A percentile compares a stretch with the other conserved stretches of the same genome.
phyloP scores from a whole-genome alignment of 345 rosid genomes.

The Turnera subulata region DNA sequence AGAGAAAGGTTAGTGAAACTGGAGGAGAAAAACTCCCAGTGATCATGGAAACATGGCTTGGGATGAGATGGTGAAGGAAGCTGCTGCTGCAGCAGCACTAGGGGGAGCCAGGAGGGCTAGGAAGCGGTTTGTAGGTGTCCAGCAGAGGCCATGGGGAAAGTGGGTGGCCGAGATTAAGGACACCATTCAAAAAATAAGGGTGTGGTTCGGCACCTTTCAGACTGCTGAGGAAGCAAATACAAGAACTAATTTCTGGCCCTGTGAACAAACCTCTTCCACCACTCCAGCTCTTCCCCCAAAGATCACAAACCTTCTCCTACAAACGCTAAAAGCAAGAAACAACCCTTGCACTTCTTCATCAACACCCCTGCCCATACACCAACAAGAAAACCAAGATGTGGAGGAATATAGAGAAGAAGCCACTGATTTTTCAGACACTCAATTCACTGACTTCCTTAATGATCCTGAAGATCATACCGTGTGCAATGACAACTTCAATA shows the following conservation, averaged over 20 bases:
- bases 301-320: constrained; percentile 54
- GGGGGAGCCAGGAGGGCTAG: constrained; percentile 41
- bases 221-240: constrained; percentile 55
- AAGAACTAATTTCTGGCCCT: constrained; percentile 52
- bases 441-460: constrained; percentile 40
- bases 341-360: constrained; percentile 11
- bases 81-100: constrained; percentile 27
- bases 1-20: constrained; percentile 36
- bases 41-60: constrained; percentile 32
- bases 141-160: constrained; percentile 53
- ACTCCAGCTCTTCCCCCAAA: constrained; percentile 48
- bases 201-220: constrained; percentile 50
- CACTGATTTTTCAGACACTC: constrained; percentile 25
- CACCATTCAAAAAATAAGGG: constrained; percentile 53
- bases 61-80: constrained; percentile 54
- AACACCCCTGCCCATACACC: constrained; percentile 7
- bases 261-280: constrained; percentile 32
- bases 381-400: constrained; percentile 6
- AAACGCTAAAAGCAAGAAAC: constrained; percentile 45
- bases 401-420: constrained; percentile 17
- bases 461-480: constrained; percentile 28
- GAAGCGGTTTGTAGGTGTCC: constrained; percentile 47
- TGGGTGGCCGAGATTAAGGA: constrained; percentile 67
- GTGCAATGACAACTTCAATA: no score
- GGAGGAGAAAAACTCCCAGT: constrained; percentile 12